Conservation (phyloP, 768 basidiomycete genomes). For the Thelephora ganbajun region DNA sequence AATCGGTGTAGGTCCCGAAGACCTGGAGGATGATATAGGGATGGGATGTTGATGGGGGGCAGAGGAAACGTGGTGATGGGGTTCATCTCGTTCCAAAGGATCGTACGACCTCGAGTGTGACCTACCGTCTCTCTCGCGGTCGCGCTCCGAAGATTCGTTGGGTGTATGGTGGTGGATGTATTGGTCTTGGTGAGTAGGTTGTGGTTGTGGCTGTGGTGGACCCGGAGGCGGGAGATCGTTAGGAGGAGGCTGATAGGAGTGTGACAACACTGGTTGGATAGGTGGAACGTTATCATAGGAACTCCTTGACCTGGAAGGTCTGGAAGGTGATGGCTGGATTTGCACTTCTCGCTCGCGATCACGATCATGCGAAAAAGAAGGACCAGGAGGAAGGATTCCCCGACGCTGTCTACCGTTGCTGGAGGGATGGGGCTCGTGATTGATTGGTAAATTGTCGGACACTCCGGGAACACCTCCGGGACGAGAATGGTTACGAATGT, state of each 20-base stretch:
- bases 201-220: constrained; percentile 2
- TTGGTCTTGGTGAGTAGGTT: not conserved
- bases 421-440: constrained; percentile 7
- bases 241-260: constrained; percentile 7
- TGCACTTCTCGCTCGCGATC: constrained; percentile 14
- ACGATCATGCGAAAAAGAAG: constrained; percentile 13
- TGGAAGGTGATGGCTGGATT: constrained; percentile 12
- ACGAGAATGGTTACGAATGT: constrained; percentile 32
- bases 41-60: not conserved
- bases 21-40: not conserved
- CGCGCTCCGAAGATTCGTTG: not conserved
- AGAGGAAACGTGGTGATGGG: not conserved
- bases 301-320: constrained; percentile 12
- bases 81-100: not conserved
- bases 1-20: not conserved
- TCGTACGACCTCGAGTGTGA: too few species aligned
- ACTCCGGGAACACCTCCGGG: constrained; percentile 37
- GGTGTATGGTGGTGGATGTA: not conserved
- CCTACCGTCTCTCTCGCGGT: too few species aligned
- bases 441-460: constrained; percentile 30
- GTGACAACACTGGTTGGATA: constrained; percentile 3
- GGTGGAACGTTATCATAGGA: constrained; percentile 6
- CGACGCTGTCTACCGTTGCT: constrained; percentile 8
- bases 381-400: constrained; percentile 13
- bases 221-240: constrained; percentile 8